phyloP scores from a whole-genome alignment of 1,139 yeast species.

The Geotrichum reessii region DNA sequence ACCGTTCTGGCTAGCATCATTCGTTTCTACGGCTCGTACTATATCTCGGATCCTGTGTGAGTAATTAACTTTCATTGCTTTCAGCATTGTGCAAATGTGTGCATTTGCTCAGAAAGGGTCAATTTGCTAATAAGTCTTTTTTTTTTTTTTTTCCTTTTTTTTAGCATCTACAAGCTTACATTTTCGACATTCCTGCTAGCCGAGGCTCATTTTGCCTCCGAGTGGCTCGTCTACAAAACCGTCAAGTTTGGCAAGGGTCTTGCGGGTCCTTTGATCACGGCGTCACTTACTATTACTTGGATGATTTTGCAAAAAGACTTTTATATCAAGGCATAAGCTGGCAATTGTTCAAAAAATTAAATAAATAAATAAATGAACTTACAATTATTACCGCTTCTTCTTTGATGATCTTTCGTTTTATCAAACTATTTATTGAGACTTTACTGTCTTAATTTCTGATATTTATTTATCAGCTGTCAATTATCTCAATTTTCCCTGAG shows the following conservation, averaged over 20 bases:
- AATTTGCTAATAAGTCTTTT: background rate
- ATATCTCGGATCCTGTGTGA: conserved; percentile 54
- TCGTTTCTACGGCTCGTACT: conserved; percentile 81
- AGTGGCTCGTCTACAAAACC: conserved; percentile 74
- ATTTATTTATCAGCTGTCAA: too few species aligned
- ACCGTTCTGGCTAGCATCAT: conserved; percentile 80
- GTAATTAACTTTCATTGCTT: conserved; percentile 7
- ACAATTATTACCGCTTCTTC: too few species aligned
- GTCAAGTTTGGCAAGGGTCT: conserved; percentile 84
- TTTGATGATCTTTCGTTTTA: background rate
- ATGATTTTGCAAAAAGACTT: conserved; percentile 42
- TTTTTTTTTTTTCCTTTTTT: background rate
- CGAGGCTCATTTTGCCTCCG: conserved; percentile 72
- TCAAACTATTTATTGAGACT: too few species aligned
- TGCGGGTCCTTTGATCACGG: conserved; percentile 74
- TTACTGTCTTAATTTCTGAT: too few species aligned
- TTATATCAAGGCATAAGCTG: conserved; percentile 27
- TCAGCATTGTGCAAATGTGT: background rate
- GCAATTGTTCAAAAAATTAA: background rate
- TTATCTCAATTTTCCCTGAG: too few species aligned
- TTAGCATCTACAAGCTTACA: conserved; percentile 61
- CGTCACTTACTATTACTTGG: conserved; percentile 44
- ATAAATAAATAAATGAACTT: too few species aligned
- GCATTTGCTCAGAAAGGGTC: background rate
- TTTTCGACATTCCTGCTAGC: conserved; percentile 83